A percentile compares a stretch with the other conserved stretches of the same genome.
These are phyloP conservation scores for Mycena belliarum DNA, from an alignment of 768 basidiomycete genomes.

Conservation along the genomic window DNA sequence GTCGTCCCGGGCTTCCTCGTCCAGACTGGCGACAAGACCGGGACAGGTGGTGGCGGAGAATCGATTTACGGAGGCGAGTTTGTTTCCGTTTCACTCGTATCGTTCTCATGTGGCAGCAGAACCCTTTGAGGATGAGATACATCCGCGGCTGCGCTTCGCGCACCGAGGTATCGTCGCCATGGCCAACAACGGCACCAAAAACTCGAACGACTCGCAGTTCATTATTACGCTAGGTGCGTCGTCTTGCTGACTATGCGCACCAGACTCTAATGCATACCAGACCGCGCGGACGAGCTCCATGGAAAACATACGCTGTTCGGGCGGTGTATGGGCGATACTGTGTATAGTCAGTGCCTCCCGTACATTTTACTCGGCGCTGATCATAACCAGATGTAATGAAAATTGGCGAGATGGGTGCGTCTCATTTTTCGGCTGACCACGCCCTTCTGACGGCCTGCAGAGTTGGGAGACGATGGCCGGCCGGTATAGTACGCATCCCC, in stretches of 20 bases:
- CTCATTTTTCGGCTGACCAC: neutral
- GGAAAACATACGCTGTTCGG: slow-evolving; percentile 96
- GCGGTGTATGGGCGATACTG: slow-evolving; percentile 82
- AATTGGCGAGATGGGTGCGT: slow-evolving; percentile 84
- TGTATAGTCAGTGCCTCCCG: slow-evolving; percentile 68
- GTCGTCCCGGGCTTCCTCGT: slow-evolving; percentile 90
- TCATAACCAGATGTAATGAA: slow-evolving; percentile 75
- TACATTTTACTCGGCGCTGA: neutral
- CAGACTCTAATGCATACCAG: slow-evolving; percentile 36
- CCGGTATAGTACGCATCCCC: slow-evolving; percentile 73
- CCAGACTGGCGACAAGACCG: slow-evolving; percentile 92
- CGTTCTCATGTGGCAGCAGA: slow-evolving; percentile 44
- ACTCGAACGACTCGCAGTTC: slow-evolving; percentile 94
- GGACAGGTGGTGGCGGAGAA: slow-evolving; percentile 90
- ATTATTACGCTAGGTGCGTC: slow-evolving; percentile 84
- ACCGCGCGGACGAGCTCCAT: slow-evolving; percentile 89
- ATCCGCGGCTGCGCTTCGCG: slow-evolving; percentile 84
- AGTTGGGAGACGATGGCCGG: slow-evolving; percentile 70
- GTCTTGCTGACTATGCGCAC: neutral
- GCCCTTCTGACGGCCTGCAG: slow-evolving; percentile 35
- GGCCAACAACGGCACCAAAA: slow-evolving; percentile 87
- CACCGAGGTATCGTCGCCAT: slow-evolving; percentile 93
- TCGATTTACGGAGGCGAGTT: slow-evolving; percentile 85
- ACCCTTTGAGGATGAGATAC: slow-evolving; percentile 92
- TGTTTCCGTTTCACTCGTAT: too few relatives aligned